A percentile compares a stretch with the other conserved stretches of the same genome.
These are phyloP conservation scores for Speleostelium caveatum DNA, from an alignment of 78 protist genomes.

Conservation along the genomic window DNA sequence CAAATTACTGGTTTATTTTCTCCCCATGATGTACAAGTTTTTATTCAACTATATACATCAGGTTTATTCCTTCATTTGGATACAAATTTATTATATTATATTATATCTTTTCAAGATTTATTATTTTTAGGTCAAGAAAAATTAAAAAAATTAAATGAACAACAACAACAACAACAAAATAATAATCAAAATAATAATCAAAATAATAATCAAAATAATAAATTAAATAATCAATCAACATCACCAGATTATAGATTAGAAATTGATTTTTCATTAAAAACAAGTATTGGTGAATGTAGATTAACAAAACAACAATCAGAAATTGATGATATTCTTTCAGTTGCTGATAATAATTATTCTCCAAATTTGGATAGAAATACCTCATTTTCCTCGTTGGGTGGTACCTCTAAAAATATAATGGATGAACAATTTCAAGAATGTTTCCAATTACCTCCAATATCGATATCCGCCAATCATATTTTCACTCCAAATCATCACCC, in stretches of 20 bases:
- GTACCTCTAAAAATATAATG: not conserved
- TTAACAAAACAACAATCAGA: constrained; percentile 7
- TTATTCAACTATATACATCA: constrained; percentile 51
- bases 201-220: not conserved
- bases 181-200: not conserved
- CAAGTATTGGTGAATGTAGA: constrained; percentile 48
- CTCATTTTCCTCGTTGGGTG: not conserved
- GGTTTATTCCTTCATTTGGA: constrained; percentile 72
- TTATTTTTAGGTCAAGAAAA: constrained; percentile 63
- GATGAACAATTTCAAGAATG: constrained; percentile 68
- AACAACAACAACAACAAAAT: not conserved
- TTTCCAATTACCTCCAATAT: constrained; percentile 64
- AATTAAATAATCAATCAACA: not conserved
- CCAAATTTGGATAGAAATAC: constrained; percentile 18
- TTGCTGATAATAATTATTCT: constrained; percentile 15
- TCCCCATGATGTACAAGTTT: constrained; percentile 24
- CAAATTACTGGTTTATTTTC: constrained; percentile 37
- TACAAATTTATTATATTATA: constrained; percentile 47
- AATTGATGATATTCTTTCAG: not conserved
- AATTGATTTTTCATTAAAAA: constrained; percentile 58
- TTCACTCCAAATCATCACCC: not conserved
- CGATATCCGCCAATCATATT: constrained; percentile 50
- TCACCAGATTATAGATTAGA: constrained; percentile 38
- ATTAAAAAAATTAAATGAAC: constrained; percentile 37
- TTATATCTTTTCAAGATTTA: constrained; percentile 61